Conservation (phyloP, 2,329 filamentous ascomycete genomes). For the Ophiosphaerella korrae region DNA sequence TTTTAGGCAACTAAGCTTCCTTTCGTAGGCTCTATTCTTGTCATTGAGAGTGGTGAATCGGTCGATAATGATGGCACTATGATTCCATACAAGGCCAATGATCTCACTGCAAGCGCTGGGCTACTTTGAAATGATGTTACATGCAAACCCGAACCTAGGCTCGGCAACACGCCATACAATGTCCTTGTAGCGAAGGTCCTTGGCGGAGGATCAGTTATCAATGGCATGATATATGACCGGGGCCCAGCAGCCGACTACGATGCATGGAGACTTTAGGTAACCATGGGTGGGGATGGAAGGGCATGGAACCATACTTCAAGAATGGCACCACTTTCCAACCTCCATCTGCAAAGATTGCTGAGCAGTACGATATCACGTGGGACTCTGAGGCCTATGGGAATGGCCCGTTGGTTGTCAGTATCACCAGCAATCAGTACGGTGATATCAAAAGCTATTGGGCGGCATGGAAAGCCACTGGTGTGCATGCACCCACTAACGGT, state of each 20-base stretch:
- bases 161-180: conserved; percentile 26
- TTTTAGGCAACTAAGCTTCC: background rate
- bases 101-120: conserved; percentile 19
- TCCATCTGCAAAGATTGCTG: conserved; percentile 21
- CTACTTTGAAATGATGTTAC: conserved; percentile 27
- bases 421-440: conserved; percentile 33
- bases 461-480: conserved; percentile 29
- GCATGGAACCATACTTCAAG: conserved; percentile 40
- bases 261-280: conserved; percentile 64
- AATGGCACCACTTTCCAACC: conserved; percentile 36
- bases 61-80: conserved; percentile 28
- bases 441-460: conserved; percentile 33
- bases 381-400: conserved; percentile 27
- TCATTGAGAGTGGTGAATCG: conserved; percentile 33
- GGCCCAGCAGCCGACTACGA: conserved; percentile 50
- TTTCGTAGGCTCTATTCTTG: conserved; percentile 27
- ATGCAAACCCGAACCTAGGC: conserved; percentile 26
- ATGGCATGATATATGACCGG: conserved; percentile 46
- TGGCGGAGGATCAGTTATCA: conserved; percentile 38
- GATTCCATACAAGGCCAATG: conserved; percentile 35
- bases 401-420: conserved; percentile 33
- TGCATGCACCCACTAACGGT: conserved; percentile 22
- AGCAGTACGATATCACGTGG: conserved; percentile 36
- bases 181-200: conserved; percentile 34
- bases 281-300: conserved; percentile 62